Evolutionary conservation across 768 basidiomycete species (phyloP).

Genomic region (Lactarius psammicola): DNA sequence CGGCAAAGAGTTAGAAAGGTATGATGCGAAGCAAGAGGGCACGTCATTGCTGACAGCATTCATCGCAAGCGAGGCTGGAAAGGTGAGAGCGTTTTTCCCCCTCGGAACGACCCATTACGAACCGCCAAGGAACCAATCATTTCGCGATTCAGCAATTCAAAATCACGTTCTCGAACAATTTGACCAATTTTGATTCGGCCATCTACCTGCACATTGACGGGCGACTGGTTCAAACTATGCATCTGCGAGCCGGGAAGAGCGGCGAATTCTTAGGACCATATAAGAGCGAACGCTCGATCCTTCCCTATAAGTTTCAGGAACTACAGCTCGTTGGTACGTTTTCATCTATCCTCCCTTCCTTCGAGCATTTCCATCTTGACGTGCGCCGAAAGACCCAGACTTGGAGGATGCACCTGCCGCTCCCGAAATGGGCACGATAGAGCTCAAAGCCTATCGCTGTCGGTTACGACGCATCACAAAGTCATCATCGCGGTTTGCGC

Average conservation of each 20-base stretch:
- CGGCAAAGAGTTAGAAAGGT: background rate
- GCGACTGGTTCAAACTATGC: background rate
- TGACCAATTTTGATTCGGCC: background rate
- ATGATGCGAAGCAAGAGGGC: background rate
- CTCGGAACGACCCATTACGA: background rate
- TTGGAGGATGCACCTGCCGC: conserved; percentile 14
- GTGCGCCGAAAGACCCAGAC: conserved; percentile 9
- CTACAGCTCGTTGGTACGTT: conserved; percentile 20
- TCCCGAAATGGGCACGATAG: conserved; percentile 20
- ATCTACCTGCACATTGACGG: conserved; percentile 12
- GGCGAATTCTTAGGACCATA: conserved; percentile 2
- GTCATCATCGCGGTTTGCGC: no score
- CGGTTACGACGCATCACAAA: no score
- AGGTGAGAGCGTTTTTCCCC: background rate
- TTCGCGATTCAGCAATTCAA: conserved; percentile 9
- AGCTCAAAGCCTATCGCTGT: conserved; percentile 17
- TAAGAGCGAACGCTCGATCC: background rate
- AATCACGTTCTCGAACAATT: background rate
- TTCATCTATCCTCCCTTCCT: background rate
- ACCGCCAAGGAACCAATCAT: background rate
- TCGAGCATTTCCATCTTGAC: background rate
- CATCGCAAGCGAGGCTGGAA: conserved; percentile 17
- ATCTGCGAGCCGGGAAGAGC: background rate
- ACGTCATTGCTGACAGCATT: background rate
- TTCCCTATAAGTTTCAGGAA: conserved; percentile 22